Evolutionary conservation across 148 eudicot species (phyloP), one percentile per base, ranked within the genome.

Genomic region (Persicaria tinctoria): DNA sequence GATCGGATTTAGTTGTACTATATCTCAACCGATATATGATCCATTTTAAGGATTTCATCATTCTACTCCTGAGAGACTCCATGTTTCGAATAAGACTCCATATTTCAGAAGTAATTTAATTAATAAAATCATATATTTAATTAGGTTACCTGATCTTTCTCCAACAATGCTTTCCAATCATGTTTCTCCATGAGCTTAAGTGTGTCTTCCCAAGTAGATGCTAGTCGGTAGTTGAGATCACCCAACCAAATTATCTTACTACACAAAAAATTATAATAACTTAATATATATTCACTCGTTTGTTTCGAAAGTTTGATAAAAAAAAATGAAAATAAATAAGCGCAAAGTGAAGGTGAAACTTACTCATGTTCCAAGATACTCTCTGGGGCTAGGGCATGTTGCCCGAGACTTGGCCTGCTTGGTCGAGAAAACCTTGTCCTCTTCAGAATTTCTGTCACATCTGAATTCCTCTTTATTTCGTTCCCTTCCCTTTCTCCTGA

Each of bases 401-500:
- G 68, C 51, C 84, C 79, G 0, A 50, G 76, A 16, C 59, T 64
- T 73, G 48, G 12, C 18, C 80, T 68, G 44, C 27, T 27, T 2
- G 82, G 54, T 70, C 79, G 82, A 72, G 86, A 79, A 75, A 89
- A 89, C 64, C 83, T 84, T 0, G 91, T 89, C 74, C 78, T 86
- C 79, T 75, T 86, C 73, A 87, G 70, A 46, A 89, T 89, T 56
- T 89, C 89, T 47, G 71, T 49, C 0, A 89, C 94, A 51, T 89
- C 89, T 1, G 75, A 82, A 73, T 89, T 89, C 72, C 94, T 82
- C 55, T 82, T 84, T n/a, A 79, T 47, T 68, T 86, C 87, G 7
- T 87, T 87, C 10, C 89, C 84, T 49, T 86, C 88, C 78, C 83
- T 89, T 56, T 89, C 89, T 46, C 94, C 94, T 0, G 94, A 89